These are phyloP conservation scores for Calocybe gambosa DNA, from an alignment of 1,284 basidiomycete species.

Conservation along the genomic window DNA sequence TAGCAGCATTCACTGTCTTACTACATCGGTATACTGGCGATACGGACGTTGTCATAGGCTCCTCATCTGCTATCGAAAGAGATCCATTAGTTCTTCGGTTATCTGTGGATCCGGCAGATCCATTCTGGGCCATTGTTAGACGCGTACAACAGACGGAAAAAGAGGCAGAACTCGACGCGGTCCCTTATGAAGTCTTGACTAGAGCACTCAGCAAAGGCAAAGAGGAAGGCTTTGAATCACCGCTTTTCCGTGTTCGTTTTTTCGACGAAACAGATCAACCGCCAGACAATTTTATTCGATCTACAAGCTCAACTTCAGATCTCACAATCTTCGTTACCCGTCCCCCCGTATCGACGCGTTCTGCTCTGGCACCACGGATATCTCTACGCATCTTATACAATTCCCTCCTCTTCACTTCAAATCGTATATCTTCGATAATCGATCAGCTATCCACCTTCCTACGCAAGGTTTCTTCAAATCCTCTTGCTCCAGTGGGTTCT, in stretches of 20 bases:
- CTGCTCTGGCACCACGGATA: conserved; percentile 72
- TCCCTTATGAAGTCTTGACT: conserved; percentile 83
- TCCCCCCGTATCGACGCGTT: conserved; percentile 60
- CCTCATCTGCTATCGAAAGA: conserved; percentile 74
- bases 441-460: conserved; percentile 86
- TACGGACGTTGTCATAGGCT: conserved; percentile 90
- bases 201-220: conserved; percentile 67
- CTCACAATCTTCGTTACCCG: conserved; percentile 79
- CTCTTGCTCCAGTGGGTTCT: conserved; percentile 61
- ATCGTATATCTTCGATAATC: conserved; percentile 74
- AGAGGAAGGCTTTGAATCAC: conserved; percentile 50
- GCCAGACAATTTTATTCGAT: conserved; percentile 70
- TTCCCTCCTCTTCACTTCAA: conserved; percentile 85
- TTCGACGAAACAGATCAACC: conserved; percentile 86
- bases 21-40: conserved; percentile 96
- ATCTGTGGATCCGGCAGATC: conserved; percentile 80
- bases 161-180: conserved; percentile 79
- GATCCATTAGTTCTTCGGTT: conserved; percentile 85
- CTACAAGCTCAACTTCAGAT: conserved; percentile 84
- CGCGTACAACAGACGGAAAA: conserved; percentile 80
- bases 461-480: conserved; percentile 63
- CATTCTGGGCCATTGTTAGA: conserved; percentile 90
- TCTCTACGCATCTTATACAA: conserved; percentile 90
- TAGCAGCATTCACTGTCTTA: conserved; percentile 87
- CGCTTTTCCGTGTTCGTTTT: conserved; percentile 92